These are phyloP conservation scores for Boletus edulis DNA, from an alignment of 768 basidiomycete genomes.

Conservation along the genomic window DNA sequence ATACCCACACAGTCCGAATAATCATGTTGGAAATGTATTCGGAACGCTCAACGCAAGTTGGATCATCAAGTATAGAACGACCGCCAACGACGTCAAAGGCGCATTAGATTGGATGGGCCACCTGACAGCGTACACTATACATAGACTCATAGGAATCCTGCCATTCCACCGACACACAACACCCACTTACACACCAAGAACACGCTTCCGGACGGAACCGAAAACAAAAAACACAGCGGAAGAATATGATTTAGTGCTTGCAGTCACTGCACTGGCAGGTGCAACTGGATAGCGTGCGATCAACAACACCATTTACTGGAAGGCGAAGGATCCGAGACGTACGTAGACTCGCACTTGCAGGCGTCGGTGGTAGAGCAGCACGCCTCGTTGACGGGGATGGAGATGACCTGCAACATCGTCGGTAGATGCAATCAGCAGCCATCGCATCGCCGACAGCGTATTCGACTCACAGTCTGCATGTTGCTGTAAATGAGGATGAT, in stretches of 20 bases:
- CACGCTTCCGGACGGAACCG: too few species aligned
- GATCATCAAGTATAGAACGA: too few species aligned
- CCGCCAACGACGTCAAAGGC: too few species aligned
- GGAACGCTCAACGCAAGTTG: background rate
- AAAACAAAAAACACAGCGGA: too few species aligned
- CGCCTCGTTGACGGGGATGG: constrained; percentile 18
- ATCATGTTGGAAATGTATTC: too few species aligned
- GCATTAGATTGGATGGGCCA: background rate
- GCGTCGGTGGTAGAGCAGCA: constrained; percentile 11
- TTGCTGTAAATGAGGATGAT: background rate
- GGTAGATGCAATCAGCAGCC: background rate
- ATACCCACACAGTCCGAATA: too few species aligned
- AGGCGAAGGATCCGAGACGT: background rate
- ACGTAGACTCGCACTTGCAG: constrained; percentile 17
- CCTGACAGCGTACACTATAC: background rate
- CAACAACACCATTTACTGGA: background rate
- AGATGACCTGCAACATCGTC: background rate
- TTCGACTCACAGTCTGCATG: constrained; percentile 17
- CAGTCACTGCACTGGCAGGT: constrained; percentile 18
- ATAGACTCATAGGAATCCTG: background rate
- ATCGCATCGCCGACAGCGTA: background rate
- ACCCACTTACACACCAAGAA: too few species aligned
- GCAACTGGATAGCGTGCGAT: constrained; percentile 4
- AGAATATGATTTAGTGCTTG: constrained; percentile 10
- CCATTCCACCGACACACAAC: too few species aligned